Evolutionary conservation across 1,284 basidiomycete species (phyloP).

Genomic region (Sutorius eximius): DNA sequence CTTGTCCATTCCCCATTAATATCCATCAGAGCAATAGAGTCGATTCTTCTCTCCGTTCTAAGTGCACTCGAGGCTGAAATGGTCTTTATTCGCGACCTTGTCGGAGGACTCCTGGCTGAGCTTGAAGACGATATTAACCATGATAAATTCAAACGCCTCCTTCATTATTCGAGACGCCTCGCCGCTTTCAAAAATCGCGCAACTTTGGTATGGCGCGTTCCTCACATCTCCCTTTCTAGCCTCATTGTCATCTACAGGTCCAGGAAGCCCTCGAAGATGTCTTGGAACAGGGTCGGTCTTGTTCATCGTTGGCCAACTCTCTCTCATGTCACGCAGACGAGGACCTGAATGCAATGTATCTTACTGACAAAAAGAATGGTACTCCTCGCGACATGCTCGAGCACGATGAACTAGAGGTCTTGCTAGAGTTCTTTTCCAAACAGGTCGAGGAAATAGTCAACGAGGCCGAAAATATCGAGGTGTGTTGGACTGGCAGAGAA

Average conservation of each 20-base stretch:
- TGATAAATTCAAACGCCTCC: conserved; percentile 85
- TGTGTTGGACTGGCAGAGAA: conserved; percentile 35
- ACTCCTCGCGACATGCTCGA: conserved; percentile 62
- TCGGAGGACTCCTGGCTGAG: conserved; percentile 85
- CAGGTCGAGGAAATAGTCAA: conserved; percentile 96
- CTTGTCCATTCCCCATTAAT: conserved; percentile 16
- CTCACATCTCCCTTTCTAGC: not conserved
- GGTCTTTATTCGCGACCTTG: conserved; percentile 84
- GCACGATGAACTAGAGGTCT: conserved; percentile 90
- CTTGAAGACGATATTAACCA: conserved; percentile 92
- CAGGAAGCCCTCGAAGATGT: conserved; percentile 89
- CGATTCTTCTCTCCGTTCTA: conserved; percentile 83
- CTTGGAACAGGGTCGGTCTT: conserved; percentile 72
- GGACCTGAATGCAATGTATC: conserved; percentile 90
- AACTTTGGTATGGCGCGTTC: conserved; percentile 54
- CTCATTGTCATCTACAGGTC: conserved; percentile 51
- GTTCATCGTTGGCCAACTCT: not conserved
- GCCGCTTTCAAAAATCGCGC: conserved; percentile 88
- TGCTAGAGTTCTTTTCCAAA: conserved; percentile 92
- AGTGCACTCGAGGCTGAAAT: conserved; percentile 92
- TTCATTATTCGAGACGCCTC: conserved; percentile 87
- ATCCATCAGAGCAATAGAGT: conserved; percentile 76
- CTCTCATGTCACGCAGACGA: conserved; percentile 60
- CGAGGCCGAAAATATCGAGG: conserved; percentile 87
- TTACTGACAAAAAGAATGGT: conserved; percentile 75